phyloP scores from a whole-genome alignment of 192 early-diverging fungal genomes.

The Lobulomyces angularis region DNA sequence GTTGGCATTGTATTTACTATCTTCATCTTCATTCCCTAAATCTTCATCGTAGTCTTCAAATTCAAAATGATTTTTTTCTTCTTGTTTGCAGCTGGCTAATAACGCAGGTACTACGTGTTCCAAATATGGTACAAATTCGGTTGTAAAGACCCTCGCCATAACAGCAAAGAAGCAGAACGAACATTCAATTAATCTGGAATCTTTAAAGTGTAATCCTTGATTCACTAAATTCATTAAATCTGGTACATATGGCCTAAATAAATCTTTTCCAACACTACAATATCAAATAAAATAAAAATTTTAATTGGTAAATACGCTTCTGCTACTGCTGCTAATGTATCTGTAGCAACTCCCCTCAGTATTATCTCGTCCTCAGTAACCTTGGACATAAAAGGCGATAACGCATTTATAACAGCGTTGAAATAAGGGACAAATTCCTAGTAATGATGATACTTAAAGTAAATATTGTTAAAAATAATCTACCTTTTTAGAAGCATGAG shows the following conservation, averaged over 20 bases:
- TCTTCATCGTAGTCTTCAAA: slow-evolving; percentile 50
- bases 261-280: slow-evolving; percentile 68
- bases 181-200: slow-evolving; percentile 67
- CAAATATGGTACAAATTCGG: slow-evolving; percentile 71
- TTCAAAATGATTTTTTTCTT: slow-evolving; percentile 50
- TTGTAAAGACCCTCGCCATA: slow-evolving; percentile 65
- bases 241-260: slow-evolving; percentile 64
- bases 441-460: too few species aligned
- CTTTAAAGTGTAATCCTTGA: slow-evolving; percentile 63
- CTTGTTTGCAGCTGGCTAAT: slow-evolving; percentile 61
- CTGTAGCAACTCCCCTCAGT: slow-evolving; percentile 74
- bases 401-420: slow-evolving; percentile 49
- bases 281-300: too few species aligned
- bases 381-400: slow-evolving; percentile 60
- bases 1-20: slow-evolving; percentile 38
- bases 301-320: too few species aligned
- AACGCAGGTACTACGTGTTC: slow-evolving; percentile 65
- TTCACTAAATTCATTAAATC: slow-evolving; percentile 63
- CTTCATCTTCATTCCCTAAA: slow-evolving; percentile 20
- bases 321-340: slow-evolving; percentile 72
- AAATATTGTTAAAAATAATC: slow-evolving; percentile 12
- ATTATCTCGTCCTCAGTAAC: slow-evolving; percentile 54
- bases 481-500: slow-evolving; percentile 64
- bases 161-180: slow-evolving; percentile 77
- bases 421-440: slow-evolving; percentile 67